Percentiles rank a stretch among this genome's conserved stretches.
Evolutionary conservation across 1,284 basidiomycete species (phyloP).

Genomic region (Puccinia sorghi): DNA sequence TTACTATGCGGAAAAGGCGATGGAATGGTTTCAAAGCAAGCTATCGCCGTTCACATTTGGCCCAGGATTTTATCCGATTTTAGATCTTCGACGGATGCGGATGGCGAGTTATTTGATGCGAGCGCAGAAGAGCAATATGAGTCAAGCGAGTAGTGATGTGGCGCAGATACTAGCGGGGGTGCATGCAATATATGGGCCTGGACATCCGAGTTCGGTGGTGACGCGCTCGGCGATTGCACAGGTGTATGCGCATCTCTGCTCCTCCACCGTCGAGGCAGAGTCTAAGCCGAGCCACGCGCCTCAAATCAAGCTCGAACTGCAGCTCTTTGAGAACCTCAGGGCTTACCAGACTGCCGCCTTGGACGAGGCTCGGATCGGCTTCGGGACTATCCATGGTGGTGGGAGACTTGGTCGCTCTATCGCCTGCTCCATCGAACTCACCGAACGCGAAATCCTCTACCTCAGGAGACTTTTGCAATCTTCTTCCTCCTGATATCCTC

Average conservation of each 20-base stretch:
- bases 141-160: slow-evolving; percentile 34
- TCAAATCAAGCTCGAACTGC: slow-evolving; percentile 30
- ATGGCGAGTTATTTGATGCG: slow-evolving; percentile 34
- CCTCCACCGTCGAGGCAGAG: slow-evolving; percentile 21
- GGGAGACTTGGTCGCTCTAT: slow-evolving; percentile 35
- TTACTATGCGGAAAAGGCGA: slow-evolving; percentile 47
- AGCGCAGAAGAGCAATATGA: slow-evolving; percentile 14
- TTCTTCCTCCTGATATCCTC: background rate
- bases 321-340: slow-evolving; percentile 24
- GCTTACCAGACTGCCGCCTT: slow-evolving; percentile 31
- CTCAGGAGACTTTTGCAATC: slow-evolving; percentile 19
- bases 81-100: slow-evolving; percentile 41
- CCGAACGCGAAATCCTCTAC: slow-evolving; percentile 37
- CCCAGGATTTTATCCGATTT: slow-evolving; percentile 42
- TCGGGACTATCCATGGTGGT: slow-evolving; percentile 27
- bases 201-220: slow-evolving; percentile 33
- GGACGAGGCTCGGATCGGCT: slow-evolving; percentile 38
- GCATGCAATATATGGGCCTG: slow-evolving; percentile 21
- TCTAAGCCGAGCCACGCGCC: background rate
- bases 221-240: slow-evolving; percentile 25
- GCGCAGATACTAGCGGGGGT: slow-evolving; percentile 23
- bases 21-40: slow-evolving; percentile 48
- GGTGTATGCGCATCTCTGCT: slow-evolving; percentile 22
- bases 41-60: slow-evolving; percentile 45
- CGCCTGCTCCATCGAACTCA: slow-evolving; percentile 19